Evolutionary conservation across 441 rosid genomes (phyloP).

Genomic region (Populus hybrid): DNA sequence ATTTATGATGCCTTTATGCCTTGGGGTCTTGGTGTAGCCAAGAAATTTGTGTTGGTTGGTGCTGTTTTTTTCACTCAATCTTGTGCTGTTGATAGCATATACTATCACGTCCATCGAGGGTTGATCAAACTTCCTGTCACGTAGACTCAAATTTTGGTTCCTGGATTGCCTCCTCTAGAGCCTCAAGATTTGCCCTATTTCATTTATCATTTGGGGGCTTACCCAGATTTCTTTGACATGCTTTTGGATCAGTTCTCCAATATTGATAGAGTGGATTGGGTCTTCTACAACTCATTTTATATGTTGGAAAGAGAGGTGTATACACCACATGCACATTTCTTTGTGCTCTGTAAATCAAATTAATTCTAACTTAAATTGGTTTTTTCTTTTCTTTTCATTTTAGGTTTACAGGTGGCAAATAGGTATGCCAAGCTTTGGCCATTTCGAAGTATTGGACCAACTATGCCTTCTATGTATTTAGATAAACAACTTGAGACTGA

Average conservation of each 20-base stretch:
- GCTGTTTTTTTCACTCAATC: constrained; percentile 34
- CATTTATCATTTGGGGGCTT: constrained; percentile 24
- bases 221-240: constrained; percentile 30
- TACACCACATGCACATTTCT: too few species aligned
- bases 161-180: constrained; percentile 41
- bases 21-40: constrained; percentile 39
- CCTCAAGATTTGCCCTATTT: constrained; percentile 38
- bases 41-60: constrained; percentile 18
- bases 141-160: constrained; percentile 27
- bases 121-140: constrained; percentile 24
- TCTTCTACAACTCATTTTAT: constrained; percentile 35
- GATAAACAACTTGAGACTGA: constrained; percentile 44
- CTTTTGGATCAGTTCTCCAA: constrained; percentile 46
- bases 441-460: constrained; percentile 44
- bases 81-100: constrained; percentile 29
- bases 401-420: constrained; percentile 25
- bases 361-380: not conserved
- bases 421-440: constrained; percentile 40
- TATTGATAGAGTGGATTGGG: constrained; percentile 42
- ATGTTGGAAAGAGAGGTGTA: constrained; percentile 40
- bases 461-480: constrained; percentile 47
- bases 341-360: too few species aligned
- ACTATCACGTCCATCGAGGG: constrained; percentile 27
- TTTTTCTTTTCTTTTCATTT: not conserved
- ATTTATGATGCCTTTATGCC: constrained; percentile 21